Conservation (phyloP, 441 rosid genomes). For the Pelargonium australe region DNA sequence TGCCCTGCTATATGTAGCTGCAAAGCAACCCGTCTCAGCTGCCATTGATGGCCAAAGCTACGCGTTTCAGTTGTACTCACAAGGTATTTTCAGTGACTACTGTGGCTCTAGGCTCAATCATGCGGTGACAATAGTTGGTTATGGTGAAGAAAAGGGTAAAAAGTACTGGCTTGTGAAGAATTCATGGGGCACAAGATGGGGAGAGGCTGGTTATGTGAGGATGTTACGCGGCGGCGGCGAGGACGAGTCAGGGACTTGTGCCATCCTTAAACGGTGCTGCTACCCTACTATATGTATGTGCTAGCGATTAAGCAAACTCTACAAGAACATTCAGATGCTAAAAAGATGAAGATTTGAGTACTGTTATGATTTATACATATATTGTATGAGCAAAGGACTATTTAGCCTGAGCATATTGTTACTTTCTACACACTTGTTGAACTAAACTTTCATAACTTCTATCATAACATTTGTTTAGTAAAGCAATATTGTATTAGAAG, state of each 20-base stretch:
- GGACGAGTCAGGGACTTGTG: neutral
- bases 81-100: neutral
- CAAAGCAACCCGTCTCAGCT: neutral
- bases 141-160: neutral
- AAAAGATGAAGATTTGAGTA: too few relatives aligned
- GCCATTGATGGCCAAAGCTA: neutral
- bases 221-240: neutral
- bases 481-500: too few relatives aligned
- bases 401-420: too few relatives aligned
- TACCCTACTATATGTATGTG: neutral
- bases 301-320: too few relatives aligned
- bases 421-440: too few relatives aligned
- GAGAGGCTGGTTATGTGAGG: neutral
- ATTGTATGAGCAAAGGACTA: too few relatives aligned
- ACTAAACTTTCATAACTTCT: too few relatives aligned
- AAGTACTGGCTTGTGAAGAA: constrained; percentile 4
- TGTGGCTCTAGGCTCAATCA: constrained; percentile 7
- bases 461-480: too few relatives aligned
- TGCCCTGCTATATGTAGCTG: neutral
- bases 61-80: neutral
- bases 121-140: neutral
- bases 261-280: neutral
- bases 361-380: too few relatives aligned
- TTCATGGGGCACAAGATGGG: neutral
- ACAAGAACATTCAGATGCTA: too few relatives aligned